Base-by-base conservation (phyloP, 768 basidiomycete species). In the Asterophora parasitica region DNA sequence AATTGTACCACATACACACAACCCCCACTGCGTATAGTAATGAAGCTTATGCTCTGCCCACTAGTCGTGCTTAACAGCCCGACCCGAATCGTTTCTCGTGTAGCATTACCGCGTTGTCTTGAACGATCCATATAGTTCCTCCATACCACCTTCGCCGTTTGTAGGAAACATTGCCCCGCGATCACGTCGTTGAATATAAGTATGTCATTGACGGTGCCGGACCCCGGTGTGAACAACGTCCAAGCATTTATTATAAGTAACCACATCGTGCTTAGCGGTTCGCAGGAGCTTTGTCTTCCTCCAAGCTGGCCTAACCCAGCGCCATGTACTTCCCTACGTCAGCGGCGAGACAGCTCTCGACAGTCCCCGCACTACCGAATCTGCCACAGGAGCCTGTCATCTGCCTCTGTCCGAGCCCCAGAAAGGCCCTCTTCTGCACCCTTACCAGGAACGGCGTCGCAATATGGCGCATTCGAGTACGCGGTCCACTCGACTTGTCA, bases 271-370 rank as follows among this genome's bases (percentile, higher is more conserved):
- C 42, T 38, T 13, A 44, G 17, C 20, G 37, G 37, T 36, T 44
- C 42, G 10, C 34, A 28, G 31, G 35, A 31, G 27, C 46, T 27
- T 26, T n/a, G 10, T 36, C 20, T 15, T 17, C 37, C 19, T 27
- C 15, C 36, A 30, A 40, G 32, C 43, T 50, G 45, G 48, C 45
- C 31, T 39, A 35, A 32, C 28, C 49, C 30, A 34, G 40, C 37
- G 30, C 31, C 46, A 92, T 92, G 89, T 92, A 91, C 69, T 92
- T 92, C 66, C 89, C 88, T 49, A 91, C 86, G 19, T 81, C 85
- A 30, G 81, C 86, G 35, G 86, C 89, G 23, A 72, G 78, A 58
- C 86, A 82, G 60, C 74, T 92, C 34, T 82, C 83, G 13, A 80
- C 81, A 13, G 74, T 75, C 16, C 87, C 88, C 30, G 73, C 79